Percentiles rank a stretch among this genome's conserved stretches.
phyloP scores from a whole-genome alignment of 2,329 filamentous ascomycete species.

The Cordyceps cateniannulata region DNA sequence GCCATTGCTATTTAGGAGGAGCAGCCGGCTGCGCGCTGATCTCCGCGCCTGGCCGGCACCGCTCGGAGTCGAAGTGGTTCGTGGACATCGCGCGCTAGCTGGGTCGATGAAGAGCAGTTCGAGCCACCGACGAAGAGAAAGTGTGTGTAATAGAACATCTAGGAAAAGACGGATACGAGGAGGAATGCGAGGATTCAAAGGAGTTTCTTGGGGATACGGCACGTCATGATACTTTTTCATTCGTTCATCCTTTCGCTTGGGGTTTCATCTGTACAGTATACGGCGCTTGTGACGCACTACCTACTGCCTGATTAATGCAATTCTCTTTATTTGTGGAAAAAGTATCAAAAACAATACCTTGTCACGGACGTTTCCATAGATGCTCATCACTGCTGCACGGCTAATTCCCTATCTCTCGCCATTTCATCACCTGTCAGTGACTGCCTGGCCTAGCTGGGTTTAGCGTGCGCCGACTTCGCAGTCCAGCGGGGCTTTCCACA shows the following conservation, averaged over 20 bases:
- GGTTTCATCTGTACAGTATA: not conserved
- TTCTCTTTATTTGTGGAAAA: not conserved
- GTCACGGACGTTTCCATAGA: no score
- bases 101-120: not conserved
- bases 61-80: not conserved
- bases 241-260: not conserved
- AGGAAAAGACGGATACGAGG: not conserved
- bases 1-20: not conserved
- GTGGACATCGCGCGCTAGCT: not conserved
- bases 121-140: not conserved
- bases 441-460: not conserved
- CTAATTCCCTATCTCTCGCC: not conserved
- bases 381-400: not conserved
- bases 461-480: conserved; percentile 9
- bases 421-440: not conserved
- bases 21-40: not conserved
- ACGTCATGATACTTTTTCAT: not conserved
- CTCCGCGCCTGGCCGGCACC: not conserved
- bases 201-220: not conserved
- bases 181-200: not conserved
- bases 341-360: no score
- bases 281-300: not conserved
- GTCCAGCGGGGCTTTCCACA: not conserved
- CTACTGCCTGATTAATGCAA: not conserved
- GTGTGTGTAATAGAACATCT: not conserved